phyloP scores from a whole-genome alignment of 2,329 filamentous ascomycete species.

The Fusarium buxicola region DNA sequence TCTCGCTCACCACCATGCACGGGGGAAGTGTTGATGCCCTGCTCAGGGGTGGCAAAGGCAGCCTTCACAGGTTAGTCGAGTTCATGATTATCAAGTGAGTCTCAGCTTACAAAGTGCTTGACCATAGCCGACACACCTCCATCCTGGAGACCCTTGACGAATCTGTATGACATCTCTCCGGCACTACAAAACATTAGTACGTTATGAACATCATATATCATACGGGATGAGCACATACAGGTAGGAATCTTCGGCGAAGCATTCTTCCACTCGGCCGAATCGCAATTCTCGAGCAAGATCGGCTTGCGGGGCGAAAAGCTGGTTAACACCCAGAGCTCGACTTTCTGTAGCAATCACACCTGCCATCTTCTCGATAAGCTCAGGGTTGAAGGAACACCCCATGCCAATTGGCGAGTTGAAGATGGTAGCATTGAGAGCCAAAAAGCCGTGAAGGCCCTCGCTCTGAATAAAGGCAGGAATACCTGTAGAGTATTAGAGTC shows the following conservation, averaged over 20 bases:
- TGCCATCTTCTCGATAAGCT: conserved; percentile 74
- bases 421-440: conserved; percentile 79
- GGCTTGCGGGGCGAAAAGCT: conserved; percentile 77
- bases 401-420: conserved; percentile 83
- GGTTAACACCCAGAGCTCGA: conserved; percentile 75
- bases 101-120: conserved; percentile 72
- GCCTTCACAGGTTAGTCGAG: conserved; percentile 49
- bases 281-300: conserved; percentile 78
- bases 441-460: conserved; percentile 79
- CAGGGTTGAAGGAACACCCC: conserved; percentile 77
- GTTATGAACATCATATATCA: neutral
- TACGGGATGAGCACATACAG: conserved; percentile 54
- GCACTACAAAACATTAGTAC: conserved; percentile 50
- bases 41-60: conserved; percentile 75
- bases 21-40: conserved; percentile 76
- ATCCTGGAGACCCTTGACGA: conserved; percentile 69
- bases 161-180: conserved; percentile 74
- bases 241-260: conserved; percentile 75
- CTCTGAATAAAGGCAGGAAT: conserved; percentile 81
- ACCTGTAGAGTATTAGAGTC: conserved; percentile 51
- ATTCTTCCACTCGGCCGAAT: conserved; percentile 80
- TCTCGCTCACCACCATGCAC: conserved; percentile 65
- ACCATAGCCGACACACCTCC: conserved; percentile 76
- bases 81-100: neutral
- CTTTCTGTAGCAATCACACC: conserved; percentile 73